These are phyloP conservation scores for Paramecium caudatum DNA, from an alignment of 73 alveolate species.

Conservation along the genomic window DNA sequence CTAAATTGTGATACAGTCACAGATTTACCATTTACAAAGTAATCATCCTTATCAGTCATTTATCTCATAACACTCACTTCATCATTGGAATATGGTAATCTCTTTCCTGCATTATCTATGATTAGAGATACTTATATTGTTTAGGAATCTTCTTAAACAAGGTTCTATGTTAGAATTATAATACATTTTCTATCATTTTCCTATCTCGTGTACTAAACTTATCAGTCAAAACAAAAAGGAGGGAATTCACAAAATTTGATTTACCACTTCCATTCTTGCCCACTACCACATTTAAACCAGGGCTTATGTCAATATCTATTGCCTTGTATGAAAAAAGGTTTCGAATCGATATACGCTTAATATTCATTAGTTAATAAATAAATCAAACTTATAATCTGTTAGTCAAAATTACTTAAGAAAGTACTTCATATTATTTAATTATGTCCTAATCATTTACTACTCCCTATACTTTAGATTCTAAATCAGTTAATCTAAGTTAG, in stretches of 20 bases:
- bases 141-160: background rate
- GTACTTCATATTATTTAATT: conserved; percentile 18
- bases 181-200: conserved; percentile 34
- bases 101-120: background rate
- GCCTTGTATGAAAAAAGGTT: conserved; percentile 40
- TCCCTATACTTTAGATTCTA: background rate
- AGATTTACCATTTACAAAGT: background rate
- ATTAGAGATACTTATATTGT: conserved; percentile 14
- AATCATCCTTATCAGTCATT: conserved; percentile 12
- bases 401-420: too few species aligned
- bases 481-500: background rate
- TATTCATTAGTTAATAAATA: background rate
- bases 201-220: background rate
- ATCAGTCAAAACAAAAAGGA: conserved; percentile 24
- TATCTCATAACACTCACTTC: conserved; percentile 33
- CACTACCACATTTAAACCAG: background rate
- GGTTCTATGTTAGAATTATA: background rate
- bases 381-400: too few species aligned
- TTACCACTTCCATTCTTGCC: conserved; percentile 68
- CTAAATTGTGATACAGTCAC: background rate
- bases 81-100: conserved; percentile 16
- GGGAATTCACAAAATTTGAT: conserved; percentile 56
- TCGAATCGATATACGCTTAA: conserved; percentile 6
- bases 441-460: background rate
- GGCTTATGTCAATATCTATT: conserved; percentile 20